Conservation (phyloP, 78 protist genomes). For the Dictyostelium capitatum region DNA sequence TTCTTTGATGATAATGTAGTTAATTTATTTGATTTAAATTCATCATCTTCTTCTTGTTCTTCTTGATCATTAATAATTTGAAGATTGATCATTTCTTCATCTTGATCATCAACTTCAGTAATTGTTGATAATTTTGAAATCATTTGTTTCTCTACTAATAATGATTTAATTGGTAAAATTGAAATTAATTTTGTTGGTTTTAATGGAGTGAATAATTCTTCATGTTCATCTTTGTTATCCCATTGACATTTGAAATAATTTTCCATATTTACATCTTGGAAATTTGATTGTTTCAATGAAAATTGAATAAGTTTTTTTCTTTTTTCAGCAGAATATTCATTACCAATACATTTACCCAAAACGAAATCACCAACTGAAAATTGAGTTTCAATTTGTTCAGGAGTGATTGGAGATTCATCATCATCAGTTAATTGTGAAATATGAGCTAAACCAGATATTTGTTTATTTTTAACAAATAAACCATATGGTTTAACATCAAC, state of each 20-base stretch:
- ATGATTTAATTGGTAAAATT: constrained; percentile 8
- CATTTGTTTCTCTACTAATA: background rate
- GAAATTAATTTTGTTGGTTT: background rate
- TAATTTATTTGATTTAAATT: background rate
- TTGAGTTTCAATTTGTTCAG: background rate
- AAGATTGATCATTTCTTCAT: background rate
- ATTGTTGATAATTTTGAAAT: background rate
- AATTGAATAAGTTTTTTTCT: background rate
- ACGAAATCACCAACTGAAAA: constrained; percentile 18
- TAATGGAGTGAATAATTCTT: background rate
- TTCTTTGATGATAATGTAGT: background rate
- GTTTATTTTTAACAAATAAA: background rate
- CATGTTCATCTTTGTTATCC: constrained; percentile 14
- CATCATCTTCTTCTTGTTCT: background rate
- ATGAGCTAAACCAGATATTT: background rate
- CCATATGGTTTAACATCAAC: background rate
- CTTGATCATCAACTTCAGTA: background rate
- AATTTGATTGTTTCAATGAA: background rate
- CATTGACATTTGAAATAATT: background rate
- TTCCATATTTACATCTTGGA: background rate
- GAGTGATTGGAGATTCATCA: background rate
- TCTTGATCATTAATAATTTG: background rate
- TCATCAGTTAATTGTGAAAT: background rate
- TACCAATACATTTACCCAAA: constrained; percentile 14
- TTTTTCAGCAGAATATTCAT: background rate